phyloP scores from a whole-genome alignment of 148 eudicot species.

The Chenopodium suecicum region DNA sequence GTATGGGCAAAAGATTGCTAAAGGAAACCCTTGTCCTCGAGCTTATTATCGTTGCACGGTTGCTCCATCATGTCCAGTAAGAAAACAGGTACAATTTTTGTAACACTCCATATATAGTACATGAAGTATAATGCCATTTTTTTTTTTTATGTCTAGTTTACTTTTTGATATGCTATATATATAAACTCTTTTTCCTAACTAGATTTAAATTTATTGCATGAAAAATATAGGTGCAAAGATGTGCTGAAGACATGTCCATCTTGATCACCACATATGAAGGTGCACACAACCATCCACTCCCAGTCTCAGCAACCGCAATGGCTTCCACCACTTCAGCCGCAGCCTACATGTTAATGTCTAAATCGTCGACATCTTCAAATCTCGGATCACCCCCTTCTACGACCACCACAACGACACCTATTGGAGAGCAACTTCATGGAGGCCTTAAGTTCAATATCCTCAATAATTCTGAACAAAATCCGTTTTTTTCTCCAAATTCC shows the following conservation, averaged over 20 bases:
- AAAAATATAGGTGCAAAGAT: conserved; percentile 71
- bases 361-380: conserved; percentile 51
- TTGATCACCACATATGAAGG: conserved; percentile 92
- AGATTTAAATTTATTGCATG: background rate
- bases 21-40: conserved; percentile 91
- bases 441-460: conserved; percentile 37
- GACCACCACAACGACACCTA: conserved; percentile 20
- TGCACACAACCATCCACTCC: conserved; percentile 84
- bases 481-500: conserved; percentile 44
- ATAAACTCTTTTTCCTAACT: background rate
- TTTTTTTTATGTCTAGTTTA: too few relatives aligned
- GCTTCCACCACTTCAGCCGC: conserved; percentile 93
- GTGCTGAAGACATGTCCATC: conserved; percentile 79
- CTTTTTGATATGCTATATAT: too few relatives aligned
- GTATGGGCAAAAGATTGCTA: conserved; percentile 83
- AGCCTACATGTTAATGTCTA: conserved; percentile 65
- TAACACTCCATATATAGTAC: too few relatives aligned
- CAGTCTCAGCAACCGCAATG: conserved; percentile 77
- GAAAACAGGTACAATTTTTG: conserved; percentile 29
- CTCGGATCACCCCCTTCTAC: conserved; percentile 9
- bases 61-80: conserved; percentile 71
- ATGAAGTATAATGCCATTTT: too few relatives aligned
- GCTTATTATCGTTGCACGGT: conserved; percentile 90
- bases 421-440: conserved; percentile 32
- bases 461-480: conserved; percentile 38